Conservation (phyloP, 495 filamentous ascomycete species). For the Xylaria palmicola region DNA sequence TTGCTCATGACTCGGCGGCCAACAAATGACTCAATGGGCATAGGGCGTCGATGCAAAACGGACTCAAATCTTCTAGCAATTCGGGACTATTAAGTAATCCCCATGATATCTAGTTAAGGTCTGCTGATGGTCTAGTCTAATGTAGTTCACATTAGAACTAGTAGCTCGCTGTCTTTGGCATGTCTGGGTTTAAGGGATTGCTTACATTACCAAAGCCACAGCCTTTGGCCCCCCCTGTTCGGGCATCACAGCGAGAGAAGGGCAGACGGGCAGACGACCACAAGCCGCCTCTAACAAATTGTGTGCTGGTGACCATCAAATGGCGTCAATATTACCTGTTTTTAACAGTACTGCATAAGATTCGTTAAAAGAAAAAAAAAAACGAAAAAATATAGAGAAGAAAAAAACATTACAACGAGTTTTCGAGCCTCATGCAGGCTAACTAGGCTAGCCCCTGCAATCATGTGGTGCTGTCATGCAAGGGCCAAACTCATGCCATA, state of each 20-base stretch:
- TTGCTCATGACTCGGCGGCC: neutral
- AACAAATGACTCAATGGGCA: neutral
- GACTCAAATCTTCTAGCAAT: too few relatives aligned
- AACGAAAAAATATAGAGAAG: too few relatives aligned
- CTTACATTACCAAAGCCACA: too few relatives aligned
- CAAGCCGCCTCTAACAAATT: neutral
- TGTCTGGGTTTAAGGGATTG: too few relatives aligned
- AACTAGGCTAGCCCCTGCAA: neutral
- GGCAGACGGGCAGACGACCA: too few relatives aligned
- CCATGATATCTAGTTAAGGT: too few relatives aligned
- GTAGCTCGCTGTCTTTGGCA: neutral
- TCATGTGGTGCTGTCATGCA: neutral
- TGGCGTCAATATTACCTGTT: neutral
- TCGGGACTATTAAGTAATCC: too few relatives aligned
- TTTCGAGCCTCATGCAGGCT: neutral
- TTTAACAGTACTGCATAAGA: neutral
- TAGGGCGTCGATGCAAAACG: too few relatives aligned
- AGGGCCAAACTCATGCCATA: neutral
- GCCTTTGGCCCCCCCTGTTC: too few relatives aligned
- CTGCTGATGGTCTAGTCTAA: neutral
- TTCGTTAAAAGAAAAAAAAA: too few relatives aligned
- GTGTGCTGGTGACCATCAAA: neutral
- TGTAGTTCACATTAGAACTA: neutral
- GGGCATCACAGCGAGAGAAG: too few relatives aligned
- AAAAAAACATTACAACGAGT: neutral